Evolutionary conservation across 2,329 filamentous ascomycete genomes (phyloP).

Genomic region (Colletotrichum tropicicola): DNA sequence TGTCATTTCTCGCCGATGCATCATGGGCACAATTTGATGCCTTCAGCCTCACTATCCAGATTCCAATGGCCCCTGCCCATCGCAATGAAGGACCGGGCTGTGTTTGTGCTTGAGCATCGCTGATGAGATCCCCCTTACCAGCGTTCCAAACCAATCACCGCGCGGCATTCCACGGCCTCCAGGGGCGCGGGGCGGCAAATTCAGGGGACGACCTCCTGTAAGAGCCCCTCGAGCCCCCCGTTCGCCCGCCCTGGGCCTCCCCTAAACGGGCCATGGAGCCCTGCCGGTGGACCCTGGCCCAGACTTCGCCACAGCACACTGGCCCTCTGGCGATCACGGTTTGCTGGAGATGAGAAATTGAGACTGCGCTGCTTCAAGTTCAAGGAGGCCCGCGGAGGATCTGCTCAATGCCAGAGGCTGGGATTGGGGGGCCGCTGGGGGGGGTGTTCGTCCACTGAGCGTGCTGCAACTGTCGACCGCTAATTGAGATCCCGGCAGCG

Average conservation of each 20-base stretch:
- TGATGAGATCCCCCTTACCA: background rate
- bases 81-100: background rate
- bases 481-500: background rate
- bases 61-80: too few relatives aligned
- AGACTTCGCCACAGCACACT: slow-evolving; percentile 16
- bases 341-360: background rate
- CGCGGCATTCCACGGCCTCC: background rate
- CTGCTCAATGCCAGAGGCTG: slow-evolving; percentile 2
- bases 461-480: background rate
- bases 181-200: slow-evolving; percentile 3
- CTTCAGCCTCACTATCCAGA: too few relatives aligned
- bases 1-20: background rate
- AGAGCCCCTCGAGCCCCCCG: slow-evolving; percentile 9
- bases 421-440: background rate
- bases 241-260: background rate
- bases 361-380: background rate
- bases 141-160: background rate
- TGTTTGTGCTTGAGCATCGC: background rate
- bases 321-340: background rate
- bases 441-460: background rate
- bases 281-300: slow-evolving; percentile 15
- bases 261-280: background rate
- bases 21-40: background rate
- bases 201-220: slow-evolving; percentile 15
- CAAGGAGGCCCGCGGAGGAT: background rate